Evolutionary conservation across 2,329 filamentous ascomycete genomes (phyloP).

Genomic region (Cercospora canescens): DNA sequence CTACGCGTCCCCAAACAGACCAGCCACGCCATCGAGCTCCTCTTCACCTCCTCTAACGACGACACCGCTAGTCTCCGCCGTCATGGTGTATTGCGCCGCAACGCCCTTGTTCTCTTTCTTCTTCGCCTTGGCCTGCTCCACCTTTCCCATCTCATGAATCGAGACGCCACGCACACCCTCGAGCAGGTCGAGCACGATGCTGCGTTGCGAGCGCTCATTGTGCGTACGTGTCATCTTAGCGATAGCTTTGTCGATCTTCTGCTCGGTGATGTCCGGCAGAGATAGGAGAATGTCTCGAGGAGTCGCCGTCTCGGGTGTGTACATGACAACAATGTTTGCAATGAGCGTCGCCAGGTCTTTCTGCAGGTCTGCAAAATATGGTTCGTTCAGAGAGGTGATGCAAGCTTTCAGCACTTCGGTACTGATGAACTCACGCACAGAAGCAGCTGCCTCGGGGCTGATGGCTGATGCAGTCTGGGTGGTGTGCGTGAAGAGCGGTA

Average conservation of each 20-base stretch:
- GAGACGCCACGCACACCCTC: conserved; percentile 86
- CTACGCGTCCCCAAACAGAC: conserved; percentile 42
- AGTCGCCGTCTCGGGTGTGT: conserved; percentile 67
- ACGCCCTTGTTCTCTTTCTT: conserved; percentile 32
- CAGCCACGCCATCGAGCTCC: conserved; percentile 45
- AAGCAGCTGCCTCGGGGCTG: conserved; percentile 50
- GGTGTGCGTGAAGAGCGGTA: conserved; percentile 69
- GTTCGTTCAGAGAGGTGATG: conserved; percentile 87
- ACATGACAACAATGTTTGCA: conserved; percentile 77
- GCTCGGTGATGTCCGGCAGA: conserved; percentile 72
- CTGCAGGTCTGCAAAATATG: conserved; percentile 95
- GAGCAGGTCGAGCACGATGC: conserved; percentile 78
- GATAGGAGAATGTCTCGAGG: conserved; percentile 75
- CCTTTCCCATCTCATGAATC: conserved; percentile 88
- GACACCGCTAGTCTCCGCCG: conserved; percentile 42
- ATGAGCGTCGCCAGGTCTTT: conserved; percentile 88
- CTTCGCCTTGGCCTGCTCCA: conserved; percentile 46
- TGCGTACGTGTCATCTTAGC: conserved; percentile 33
- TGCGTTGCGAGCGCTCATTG: conserved; percentile 72
- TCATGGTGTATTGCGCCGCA: conserved; percentile 37
- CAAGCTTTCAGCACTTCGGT: conserved; percentile 86
- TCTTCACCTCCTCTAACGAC: conserved; percentile 43
- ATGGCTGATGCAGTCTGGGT: conserved; percentile 19
- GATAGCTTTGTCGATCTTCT: conserved; percentile 62
- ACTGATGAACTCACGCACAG: conserved; percentile 85